Evolutionary conservation across 257 asterid genomes (phyloP), one percentile per base, ranked within the genome.

Genomic region (Solanum neorickii): DNA sequence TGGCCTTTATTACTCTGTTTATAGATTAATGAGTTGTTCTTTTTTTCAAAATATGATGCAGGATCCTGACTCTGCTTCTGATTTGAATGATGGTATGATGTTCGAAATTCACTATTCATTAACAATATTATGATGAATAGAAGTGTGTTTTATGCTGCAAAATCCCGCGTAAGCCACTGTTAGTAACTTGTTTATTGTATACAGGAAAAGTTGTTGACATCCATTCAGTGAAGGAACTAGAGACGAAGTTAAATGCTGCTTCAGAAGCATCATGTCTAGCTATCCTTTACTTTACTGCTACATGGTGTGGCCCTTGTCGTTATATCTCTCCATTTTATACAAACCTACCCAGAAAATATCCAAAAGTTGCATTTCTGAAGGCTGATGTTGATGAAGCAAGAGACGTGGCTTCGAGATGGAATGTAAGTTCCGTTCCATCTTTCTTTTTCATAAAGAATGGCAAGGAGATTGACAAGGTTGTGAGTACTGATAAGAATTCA

Each of bases 251-350:
- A 87, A 87, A 72, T 27, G 97, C 95, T 47, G 96, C 98, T 56
- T 52, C 91, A 27, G 89, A 73, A 86, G 59, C 92, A 56, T 92
- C 95, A 0, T 91, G 93, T 47, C 93, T 96, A 23, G 90, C 95
- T 39, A 47, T 96, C 21, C 88, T 96, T 66, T 96, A 95, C 87
- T 96, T 94, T 93, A 96, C 96, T 0, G 96, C 96, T 14, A 89
- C 93, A 6, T 95, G 98, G 98, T 94, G 98, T 56, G 98, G 98
- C 20, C 98, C 99, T 12, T 96, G 98, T 85, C 96, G 95, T 59
- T 56, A 85, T 72, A 59, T 95, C 21, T 78, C 95, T 77, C 99
- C 98, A 15, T 88, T 89, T 66, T 93, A 87, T 91, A 35, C 94
- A 16, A 91, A 87, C 88, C 85, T 93, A 75, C 95, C 98, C 1